Evolutionary conservation across 768 basidiomycete species (phyloP).

Genomic region (Suillus alpinus): DNA sequence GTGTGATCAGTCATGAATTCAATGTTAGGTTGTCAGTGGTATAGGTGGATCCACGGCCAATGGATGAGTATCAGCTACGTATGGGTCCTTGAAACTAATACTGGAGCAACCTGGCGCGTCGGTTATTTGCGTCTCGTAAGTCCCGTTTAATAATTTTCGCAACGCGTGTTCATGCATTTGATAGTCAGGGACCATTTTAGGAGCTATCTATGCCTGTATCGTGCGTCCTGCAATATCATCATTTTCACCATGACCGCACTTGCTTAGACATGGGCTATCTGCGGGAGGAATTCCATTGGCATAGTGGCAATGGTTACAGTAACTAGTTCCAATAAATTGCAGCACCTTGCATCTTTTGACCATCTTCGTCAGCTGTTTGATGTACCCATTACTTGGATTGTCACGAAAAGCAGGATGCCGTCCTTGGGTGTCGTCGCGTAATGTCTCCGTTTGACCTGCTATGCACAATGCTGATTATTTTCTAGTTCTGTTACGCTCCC

Average conservation of each 20-base stretch:
- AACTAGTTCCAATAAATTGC: slow-evolving; percentile 4
- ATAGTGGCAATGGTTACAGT: slow-evolving; percentile 40
- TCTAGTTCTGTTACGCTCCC: slow-evolving; percentile 43
- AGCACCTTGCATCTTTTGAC: neutral
- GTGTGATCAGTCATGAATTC: neutral
- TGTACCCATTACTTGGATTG: slow-evolving; percentile 44
- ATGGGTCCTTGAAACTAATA: slow-evolving; percentile 51
- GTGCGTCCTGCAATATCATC: slow-evolving; percentile 16
- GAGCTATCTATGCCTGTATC: slow-evolving; percentile 32
- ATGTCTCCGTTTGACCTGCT: slow-evolving; percentile 9
- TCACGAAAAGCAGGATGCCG: slow-evolving; percentile 36
- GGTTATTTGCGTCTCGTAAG: slow-evolving; percentile 44
- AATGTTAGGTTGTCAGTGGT: slow-evolving; percentile 37
- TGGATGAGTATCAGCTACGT: slow-evolving; percentile 52
- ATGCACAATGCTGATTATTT: neutral
- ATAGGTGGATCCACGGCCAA: slow-evolving; percentile 36
- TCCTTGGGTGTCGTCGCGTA: slow-evolving; percentile 45
- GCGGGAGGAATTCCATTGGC: slow-evolving; percentile 40
- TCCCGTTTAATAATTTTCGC: neutral
- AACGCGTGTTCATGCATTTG: neutral
- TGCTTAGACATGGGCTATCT: slow-evolving; percentile 37
- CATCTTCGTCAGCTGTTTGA: slow-evolving; percentile 35
- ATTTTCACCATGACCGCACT: neutral
- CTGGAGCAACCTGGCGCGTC: slow-evolving; percentile 49
- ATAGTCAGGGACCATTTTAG: slow-evolving; percentile 33